Conservation (phyloP, 352 stramenopile genomes). For the Phytophthora foliorum region DNA sequence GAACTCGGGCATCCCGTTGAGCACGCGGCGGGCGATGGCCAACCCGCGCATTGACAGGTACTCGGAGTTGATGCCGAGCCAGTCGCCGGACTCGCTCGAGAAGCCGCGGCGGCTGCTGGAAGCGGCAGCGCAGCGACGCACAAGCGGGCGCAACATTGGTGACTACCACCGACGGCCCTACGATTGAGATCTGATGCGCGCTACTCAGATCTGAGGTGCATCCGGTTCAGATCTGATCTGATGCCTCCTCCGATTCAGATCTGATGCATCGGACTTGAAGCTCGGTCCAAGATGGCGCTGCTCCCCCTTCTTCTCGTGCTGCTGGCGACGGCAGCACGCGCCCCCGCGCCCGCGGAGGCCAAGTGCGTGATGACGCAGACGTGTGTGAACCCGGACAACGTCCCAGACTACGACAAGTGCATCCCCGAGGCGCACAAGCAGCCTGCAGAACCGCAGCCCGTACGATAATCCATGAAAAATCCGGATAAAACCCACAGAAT, state of each 20-base stretch:
- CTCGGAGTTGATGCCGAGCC: constrained; percentile 34
- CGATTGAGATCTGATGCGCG: no score
- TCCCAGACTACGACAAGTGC: constrained; percentile 75
- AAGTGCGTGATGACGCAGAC: constrained; percentile 86
- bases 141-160: constrained; percentile 18
- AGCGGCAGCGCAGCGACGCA: constrained; percentile 7
- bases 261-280: constrained; percentile 16
- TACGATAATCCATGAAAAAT: constrained; percentile 10
- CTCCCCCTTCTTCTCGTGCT: constrained; percentile 24
- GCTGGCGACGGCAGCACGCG: neutral
- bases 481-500: constrained; percentile 1
- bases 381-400: constrained; percentile 78
- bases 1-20: constrained; percentile 31
- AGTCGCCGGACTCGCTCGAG: constrained; percentile 15
- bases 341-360: constrained; percentile 9
- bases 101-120: constrained; percentile 9
- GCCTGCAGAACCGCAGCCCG: constrained; percentile 47
- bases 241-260: no score
- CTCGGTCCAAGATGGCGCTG: constrained; percentile 5
- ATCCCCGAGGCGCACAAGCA: constrained; percentile 71
- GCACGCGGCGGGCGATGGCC: constrained; percentile 27
- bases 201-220: no score
- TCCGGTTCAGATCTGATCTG: no score
- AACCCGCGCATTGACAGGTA: constrained; percentile 37
- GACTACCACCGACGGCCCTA: no score